Evolutionary conservation across 2,329 filamentous ascomycete species (phyloP).

Genomic region (Aspergillus sojae): DNA sequence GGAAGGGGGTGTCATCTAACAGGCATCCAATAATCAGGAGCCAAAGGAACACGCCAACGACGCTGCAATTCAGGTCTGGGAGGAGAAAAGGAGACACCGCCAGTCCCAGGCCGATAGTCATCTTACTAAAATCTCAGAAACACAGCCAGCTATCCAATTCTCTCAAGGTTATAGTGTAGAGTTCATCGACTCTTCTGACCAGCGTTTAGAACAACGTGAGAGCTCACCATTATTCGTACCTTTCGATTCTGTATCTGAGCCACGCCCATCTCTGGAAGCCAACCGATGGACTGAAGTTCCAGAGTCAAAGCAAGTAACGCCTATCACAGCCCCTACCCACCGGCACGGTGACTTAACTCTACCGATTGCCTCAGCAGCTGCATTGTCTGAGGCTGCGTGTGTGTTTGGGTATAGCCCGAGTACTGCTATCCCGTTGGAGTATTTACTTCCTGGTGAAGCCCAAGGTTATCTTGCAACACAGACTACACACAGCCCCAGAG

Average conservation of each 20-base stretch:
- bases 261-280: conserved; percentile 3
- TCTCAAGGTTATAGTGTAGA: conserved; percentile 6
- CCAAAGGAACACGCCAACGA: conserved; percentile 39
- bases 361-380: neutral
- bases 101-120: conserved; percentile 7
- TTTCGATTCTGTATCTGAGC: conserved; percentile 6
- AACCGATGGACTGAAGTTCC: neutral
- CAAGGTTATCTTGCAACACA: conserved; percentile 4
- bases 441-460: conserved; percentile 19
- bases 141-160: neutral
- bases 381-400: neutral
- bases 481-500: neutral
- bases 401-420: conserved; percentile 19
- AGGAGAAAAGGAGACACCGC: conserved; percentile 26
- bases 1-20: conserved; percentile 12
- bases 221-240: conserved; percentile 26
- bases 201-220: neutral
- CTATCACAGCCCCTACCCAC: neutral
- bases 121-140: conserved; percentile 10
- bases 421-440: conserved; percentile 18
- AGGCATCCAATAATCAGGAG: conserved; percentile 28
- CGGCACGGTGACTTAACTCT: neutral
- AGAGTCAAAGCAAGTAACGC: neutral
- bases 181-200: neutral
- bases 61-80: conserved; percentile 32